Conservation (phyloP, 768 basidiomycete species). For the Phylloporus sp. region DNA sequence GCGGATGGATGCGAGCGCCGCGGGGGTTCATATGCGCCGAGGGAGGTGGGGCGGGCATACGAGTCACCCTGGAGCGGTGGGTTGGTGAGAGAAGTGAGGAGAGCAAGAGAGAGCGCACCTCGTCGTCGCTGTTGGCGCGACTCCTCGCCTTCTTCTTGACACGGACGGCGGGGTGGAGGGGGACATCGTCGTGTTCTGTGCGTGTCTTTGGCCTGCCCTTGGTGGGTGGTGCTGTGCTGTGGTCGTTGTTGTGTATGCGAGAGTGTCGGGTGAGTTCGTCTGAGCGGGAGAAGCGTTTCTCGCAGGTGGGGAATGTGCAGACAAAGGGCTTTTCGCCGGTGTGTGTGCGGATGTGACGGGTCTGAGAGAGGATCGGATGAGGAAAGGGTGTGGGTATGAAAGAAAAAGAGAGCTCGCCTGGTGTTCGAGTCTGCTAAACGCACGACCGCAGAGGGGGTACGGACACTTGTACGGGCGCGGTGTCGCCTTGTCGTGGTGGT, state of each 20-base stretch:
- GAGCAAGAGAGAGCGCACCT: constrained; percentile 50
- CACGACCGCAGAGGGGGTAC: constrained; percentile 84
- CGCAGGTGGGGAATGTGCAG: constrained; percentile 91
- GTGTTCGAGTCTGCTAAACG: constrained; percentile 95
- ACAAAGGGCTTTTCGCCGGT: constrained; percentile 97
- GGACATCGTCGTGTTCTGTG: constrained; percentile 28
- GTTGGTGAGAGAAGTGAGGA: constrained; percentile 26
- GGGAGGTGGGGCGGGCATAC: constrained; percentile 54
- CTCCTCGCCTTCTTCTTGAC: constrained; percentile 77
- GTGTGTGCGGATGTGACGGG: constrained; percentile 96
- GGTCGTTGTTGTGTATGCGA: constrained; percentile 80
- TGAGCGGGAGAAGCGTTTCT: constrained; percentile 97
- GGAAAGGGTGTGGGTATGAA: constrained; percentile 9
- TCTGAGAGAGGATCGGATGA: constrained; percentile 46
- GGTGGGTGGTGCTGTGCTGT: constrained; percentile 25
- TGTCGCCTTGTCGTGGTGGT: constrained; percentile 38
- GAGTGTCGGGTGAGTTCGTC: constrained; percentile 97
- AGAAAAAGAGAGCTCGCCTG: constrained; percentile 53
- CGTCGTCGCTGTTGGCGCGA: constrained; percentile 77
- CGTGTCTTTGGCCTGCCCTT: constrained; percentile 31
- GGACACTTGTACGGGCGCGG: constrained; percentile 96
- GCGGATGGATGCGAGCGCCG: constrained; percentile 49
- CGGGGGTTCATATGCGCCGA: constrained; percentile 31
- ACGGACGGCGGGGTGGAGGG: constrained; percentile 33
- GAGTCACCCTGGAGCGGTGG: constrained; percentile 43